A percentile compares a stretch with the other conserved stretches of the same genome.
phyloP scores from a whole-genome alignment of 345 rosid species.

The Eucalyptus marginata region DNA sequence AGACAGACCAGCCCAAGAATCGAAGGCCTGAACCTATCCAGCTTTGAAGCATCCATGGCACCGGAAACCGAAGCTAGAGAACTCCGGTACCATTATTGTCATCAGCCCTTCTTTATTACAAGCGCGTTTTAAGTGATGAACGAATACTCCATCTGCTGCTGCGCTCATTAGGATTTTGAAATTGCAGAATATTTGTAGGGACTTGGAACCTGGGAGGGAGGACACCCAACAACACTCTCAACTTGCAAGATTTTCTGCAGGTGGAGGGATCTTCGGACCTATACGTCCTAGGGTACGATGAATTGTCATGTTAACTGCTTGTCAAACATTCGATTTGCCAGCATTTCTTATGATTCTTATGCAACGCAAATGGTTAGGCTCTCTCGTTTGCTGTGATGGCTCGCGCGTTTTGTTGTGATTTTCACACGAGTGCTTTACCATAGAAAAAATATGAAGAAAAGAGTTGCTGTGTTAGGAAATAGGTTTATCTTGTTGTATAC shows the following conservation, averaged over 20 bases:
- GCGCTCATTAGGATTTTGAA: neutral
- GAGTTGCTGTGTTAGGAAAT: neutral
- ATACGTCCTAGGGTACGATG: slow-evolving; percentile 83
- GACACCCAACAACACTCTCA: slow-evolving; percentile 56
- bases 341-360: neutral
- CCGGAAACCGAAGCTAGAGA: slow-evolving; percentile 46
- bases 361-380: neutral
- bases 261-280: slow-evolving; percentile 78
- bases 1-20: slow-evolving; percentile 45
- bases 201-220: slow-evolving; percentile 98
- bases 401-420: neutral
- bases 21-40: slow-evolving; percentile 63
- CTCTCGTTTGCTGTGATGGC: neutral
- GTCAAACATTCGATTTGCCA: neutral
- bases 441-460: neutral
- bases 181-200: slow-evolving; percentile 61
- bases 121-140: neutral
- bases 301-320: neutral
- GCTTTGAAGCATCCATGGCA: slow-evolving; percentile 38
- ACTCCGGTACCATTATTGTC: slow-evolving; percentile 30
- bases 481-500: neutral
- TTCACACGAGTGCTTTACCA: neutral
- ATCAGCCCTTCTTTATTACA: neutral
- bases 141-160: neutral
- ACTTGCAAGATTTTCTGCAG: slow-evolving; percentile 80